Base-by-base conservation (phyloP, 116 monocot species). In the Iris pallida region DNA sequence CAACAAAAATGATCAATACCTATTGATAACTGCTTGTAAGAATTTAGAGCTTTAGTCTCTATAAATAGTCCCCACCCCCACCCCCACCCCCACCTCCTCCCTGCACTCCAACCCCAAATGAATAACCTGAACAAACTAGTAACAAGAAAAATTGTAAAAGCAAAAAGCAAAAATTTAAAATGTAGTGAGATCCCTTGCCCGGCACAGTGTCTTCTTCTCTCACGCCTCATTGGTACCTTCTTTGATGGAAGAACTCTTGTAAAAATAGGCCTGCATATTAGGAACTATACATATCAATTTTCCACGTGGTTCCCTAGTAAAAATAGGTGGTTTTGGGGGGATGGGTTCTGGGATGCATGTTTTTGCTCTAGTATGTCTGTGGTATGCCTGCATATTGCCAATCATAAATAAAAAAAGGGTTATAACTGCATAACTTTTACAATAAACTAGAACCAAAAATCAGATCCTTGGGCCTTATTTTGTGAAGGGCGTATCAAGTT, bases 351-450 rank as follows among this genome's bases (percentile, higher is more conserved):
- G 14, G 68, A 40, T 16, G 64, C 65, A 15, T n/a, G 61, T 51
- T 78, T 81, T 49, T 87, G 73, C 77, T 92, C 89, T 54, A 89
- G 57, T 15, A 63, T 92, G 92, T 78, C 85, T 84, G 62, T 96
- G 96, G 60, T 96, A 96, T 46, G 82, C 76, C 96, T 96, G 84
- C 72, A 73, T 9, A 41, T 10, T 42, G 43, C 10, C 42, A 18
- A 65, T 4, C 49, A 2, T n/a, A 18, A 53, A 57, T 7, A n/a
- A 30, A 12, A 55, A n/a, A 53, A 16, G 4, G 57, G 49, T 43
- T 7, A 0, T 4, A 52, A 52, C 14, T 14, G 8, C 8, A 10
- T 52, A 14, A 10, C 51, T 10, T 30, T 30, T 0, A 3, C 30
- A 30, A 30, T 30, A 30, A 30, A 30, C 30, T n/a, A 30, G 30